phyloP scores from a whole-genome alignment of 2,329 filamentous ascomycete species.

The Hypoxylon sp. region DNA sequence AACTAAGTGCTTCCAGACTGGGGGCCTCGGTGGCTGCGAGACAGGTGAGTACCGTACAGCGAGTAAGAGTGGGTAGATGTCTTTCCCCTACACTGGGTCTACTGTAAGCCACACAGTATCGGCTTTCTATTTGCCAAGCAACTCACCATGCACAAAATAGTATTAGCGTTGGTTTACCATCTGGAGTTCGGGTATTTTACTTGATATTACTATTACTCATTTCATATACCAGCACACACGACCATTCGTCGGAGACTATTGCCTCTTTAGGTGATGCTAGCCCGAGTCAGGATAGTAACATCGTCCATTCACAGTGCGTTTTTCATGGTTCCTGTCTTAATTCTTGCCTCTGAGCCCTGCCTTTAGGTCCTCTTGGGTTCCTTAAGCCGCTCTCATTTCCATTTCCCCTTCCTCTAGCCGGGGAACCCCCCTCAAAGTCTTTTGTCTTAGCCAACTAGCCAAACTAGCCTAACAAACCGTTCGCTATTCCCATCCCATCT shows the following conservation, averaged over 20 bases:
- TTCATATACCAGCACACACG: slow-evolving; percentile 40
- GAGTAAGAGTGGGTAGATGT: background rate
- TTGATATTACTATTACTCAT: slow-evolving; percentile 44
- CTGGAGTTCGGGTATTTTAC: slow-evolving; percentile 42
- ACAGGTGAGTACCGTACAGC: slow-evolving; percentile 22
- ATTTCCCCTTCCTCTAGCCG: slow-evolving; percentile 38
- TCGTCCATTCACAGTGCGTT: slow-evolving; percentile 43
- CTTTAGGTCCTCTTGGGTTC: slow-evolving; percentile 28
- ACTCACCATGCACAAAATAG: slow-evolving; percentile 29
- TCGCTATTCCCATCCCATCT: slow-evolving; percentile 37
- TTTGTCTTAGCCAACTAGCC: slow-evolving; percentile 28
- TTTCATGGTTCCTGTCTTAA: slow-evolving; percentile 34
- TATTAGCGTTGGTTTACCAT: slow-evolving; percentile 36
- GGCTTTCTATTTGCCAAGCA: slow-evolving; percentile 19
- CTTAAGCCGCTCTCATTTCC: slow-evolving; percentile 41
- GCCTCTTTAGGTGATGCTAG: slow-evolving; percentile 39
- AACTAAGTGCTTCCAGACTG: slow-evolving; percentile 20
- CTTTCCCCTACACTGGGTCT: slow-evolving; percentile 17
- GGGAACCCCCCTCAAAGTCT: slow-evolving; percentile 25
- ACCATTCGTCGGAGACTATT: slow-evolving; percentile 40
- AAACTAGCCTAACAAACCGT: slow-evolving; percentile 10
- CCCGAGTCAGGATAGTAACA: slow-evolving; percentile 44
- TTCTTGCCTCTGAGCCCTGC: slow-evolving; percentile 37
- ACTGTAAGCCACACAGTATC: slow-evolving; percentile 37
- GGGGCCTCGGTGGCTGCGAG: slow-evolving; percentile 43